phyloP scores from a whole-genome alignment of 768 basidiomycete species.

The Russula sp. region DNA sequence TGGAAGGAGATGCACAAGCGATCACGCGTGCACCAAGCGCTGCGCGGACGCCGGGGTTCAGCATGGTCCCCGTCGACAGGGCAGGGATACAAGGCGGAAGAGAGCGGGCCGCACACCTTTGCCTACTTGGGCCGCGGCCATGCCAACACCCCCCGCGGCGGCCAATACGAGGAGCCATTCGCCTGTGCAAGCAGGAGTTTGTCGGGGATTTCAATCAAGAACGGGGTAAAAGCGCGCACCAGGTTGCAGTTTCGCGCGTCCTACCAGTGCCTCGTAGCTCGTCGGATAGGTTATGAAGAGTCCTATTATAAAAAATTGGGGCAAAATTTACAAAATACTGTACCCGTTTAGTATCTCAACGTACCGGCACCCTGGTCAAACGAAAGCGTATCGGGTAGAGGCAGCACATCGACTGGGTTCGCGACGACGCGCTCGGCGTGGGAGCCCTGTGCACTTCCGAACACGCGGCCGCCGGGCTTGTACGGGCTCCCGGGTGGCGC shows the following conservation, averaged over 20 bases:
- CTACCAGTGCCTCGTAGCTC: constrained; percentile 86
- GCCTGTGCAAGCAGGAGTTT: constrained; percentile 37
- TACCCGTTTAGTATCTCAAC: constrained; percentile 21
- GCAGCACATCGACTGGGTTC: constrained; percentile 44
- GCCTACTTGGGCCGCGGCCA: constrained; percentile 87
- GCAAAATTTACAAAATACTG: background rate
- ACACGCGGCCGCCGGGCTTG: constrained; percentile 81
- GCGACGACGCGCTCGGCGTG: constrained; percentile 72
- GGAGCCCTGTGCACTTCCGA: constrained; percentile 74
- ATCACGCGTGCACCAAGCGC: constrained; percentile 92
- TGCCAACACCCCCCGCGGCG: constrained; percentile 93
- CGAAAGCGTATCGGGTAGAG: constrained; percentile 67
- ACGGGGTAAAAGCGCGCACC: constrained; percentile 37
- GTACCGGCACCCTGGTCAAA: constrained; percentile 83
- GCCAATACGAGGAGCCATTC: constrained; percentile 94
- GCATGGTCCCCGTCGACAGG: background rate
- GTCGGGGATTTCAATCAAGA: no score
- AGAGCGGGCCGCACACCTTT: constrained; percentile 52
- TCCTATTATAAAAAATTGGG: constrained; percentile 36
- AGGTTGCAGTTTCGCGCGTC: constrained; percentile 70
- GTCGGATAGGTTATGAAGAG: constrained; percentile 90
- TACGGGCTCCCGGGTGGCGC: constrained; percentile 76
- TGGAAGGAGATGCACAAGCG: constrained; percentile 77
- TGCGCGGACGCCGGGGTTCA: constrained; percentile 28
- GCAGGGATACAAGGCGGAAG: background rate